Base-by-base conservation (phyloP, 495 filamentous ascomycete genomes). In the Daldinia grandis region DNA sequence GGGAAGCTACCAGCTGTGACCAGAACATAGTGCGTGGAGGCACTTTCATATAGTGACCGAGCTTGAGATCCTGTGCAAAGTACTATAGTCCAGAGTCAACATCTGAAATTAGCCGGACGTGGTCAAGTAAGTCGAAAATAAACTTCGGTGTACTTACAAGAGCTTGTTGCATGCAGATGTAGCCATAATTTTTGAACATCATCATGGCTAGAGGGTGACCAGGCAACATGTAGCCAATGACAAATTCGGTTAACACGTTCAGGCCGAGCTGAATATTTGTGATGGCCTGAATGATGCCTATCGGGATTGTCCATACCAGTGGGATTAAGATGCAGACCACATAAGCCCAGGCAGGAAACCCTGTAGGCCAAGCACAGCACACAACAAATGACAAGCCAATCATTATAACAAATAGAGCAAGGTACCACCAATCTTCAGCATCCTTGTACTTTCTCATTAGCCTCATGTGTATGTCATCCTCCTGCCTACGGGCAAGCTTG, bases 171-270 rank as follows among this genome's bases (percentile, higher is more conserved):
- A 90, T 87, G 68, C 86, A 87, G 56, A 91, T 87, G 69, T 91
- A 92, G 55, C 89, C 88, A 72, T 90, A 91, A 38, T 87, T 91
- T 72, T 92, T 92, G 81, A 92, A 92, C 69, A 89, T 80, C 88
- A 90, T 93, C 76, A 89, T 87, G 37, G 89, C 89, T 5, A 91
- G 74, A 1, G 89, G 89, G 10, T 83, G 82, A 12, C 89, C 89
- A 4, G 90, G 86, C 40, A 89, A 85, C 66, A 90, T 88, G 77
- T 92, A 91, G 4, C 90, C 89, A 37, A 88, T 86, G 64, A 92
- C 83, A 68, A 88, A 92, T 74, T 92, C 90, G 24, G 90, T 90
- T 25, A 92, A 76, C 4, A 91, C 81, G 67, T 91, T 91, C 31
- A 91, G 77, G 4, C 89, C 89, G 35, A 90, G 87, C 73, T 88